Base-by-base conservation (phyloP, 139 green algal species). In the Spirogloea muscicola region DNA sequence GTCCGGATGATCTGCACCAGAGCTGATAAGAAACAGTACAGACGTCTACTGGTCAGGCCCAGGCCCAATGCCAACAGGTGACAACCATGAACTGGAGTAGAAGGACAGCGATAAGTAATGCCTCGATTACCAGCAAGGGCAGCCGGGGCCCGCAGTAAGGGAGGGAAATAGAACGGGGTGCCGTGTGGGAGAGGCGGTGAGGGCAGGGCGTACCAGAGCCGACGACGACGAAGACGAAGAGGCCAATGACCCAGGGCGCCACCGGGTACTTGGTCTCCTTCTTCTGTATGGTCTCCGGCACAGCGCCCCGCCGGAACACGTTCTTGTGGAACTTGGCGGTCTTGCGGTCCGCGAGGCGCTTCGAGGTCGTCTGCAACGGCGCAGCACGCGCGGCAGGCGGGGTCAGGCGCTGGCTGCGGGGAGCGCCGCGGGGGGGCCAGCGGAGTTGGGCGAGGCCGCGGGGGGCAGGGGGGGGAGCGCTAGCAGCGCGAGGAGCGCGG, bases 221-320 rank as follows among this genome's bases (percentile, higher is more conserved):
- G 21, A 86, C 63, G 9, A 86, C 81, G 33, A 86, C 81, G 73
- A 86, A 86, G 27, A 87, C n/a, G 39, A 86, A 86, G 62, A 86
- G 86, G 41, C 70, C 74, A 18, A 86, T 49, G 34, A 85, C 63
- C 3, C 81, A 46, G 16, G 81, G 69, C 55, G 76, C 81, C 21
- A 87, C 83, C n/a, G 82, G 49, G 7, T 74, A 81, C 44, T 70
- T 64, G 6, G 58, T 25, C 41, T 74, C 81, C 48, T 84, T 72
- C 46, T 66, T 83, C 59, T 73, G 42, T 43, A 40, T 42, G 3
- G 63, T 61, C n/a, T 79, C 70, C 2, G 70, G 61, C 36, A 79
- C 59, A 31, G 27, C 33, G 7, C 81, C 81, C 10, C 81, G 37
- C 51, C 74, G 80, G 60, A 75, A 73, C 25, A 86, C 62, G 60